phyloP scores from a whole-genome alignment of 371 early-diverging fungal species.

The Mortierella sp. region DNA sequence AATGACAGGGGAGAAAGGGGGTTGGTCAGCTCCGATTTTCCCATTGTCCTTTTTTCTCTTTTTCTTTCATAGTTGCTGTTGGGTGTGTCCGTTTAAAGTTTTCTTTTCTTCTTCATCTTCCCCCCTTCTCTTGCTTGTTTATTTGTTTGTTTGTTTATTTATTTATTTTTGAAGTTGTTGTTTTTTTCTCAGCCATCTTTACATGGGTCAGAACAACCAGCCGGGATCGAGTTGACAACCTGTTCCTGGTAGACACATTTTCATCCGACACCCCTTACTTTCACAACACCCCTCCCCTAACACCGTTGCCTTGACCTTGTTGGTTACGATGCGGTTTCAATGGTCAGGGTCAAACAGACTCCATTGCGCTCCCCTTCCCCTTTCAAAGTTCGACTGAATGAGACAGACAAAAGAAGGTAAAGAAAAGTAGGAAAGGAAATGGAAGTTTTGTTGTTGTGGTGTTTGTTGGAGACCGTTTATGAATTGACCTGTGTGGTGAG shows the following conservation, averaged over 20 bases:
- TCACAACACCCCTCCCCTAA: background rate
- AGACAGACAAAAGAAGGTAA: background rate
- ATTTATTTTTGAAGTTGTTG: background rate
- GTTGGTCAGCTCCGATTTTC: slow-evolving; percentile 6
- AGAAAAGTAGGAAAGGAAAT: background rate
- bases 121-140: background rate
- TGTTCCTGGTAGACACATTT: background rate
- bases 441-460: background rate
- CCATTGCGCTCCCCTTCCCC: background rate
- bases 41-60: background rate
- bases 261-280: background rate
- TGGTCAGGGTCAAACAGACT: background rate
- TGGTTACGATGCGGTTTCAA: background rate
- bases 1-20: background rate
- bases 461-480: background rate
- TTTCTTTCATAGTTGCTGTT: background rate
- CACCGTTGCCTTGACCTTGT: background rate
- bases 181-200: background rate
- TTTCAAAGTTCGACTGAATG: background rate
- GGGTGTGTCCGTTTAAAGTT: slow-evolving; percentile 5
- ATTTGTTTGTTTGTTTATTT: background rate
- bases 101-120: background rate
- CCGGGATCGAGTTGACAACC: background rate
- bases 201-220: background rate
- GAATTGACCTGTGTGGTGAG: background rate